These are phyloP conservation scores for Tardiomyces blankii DNA, from an alignment of 1,139 yeast species.

Conservation along the genomic window DNA sequence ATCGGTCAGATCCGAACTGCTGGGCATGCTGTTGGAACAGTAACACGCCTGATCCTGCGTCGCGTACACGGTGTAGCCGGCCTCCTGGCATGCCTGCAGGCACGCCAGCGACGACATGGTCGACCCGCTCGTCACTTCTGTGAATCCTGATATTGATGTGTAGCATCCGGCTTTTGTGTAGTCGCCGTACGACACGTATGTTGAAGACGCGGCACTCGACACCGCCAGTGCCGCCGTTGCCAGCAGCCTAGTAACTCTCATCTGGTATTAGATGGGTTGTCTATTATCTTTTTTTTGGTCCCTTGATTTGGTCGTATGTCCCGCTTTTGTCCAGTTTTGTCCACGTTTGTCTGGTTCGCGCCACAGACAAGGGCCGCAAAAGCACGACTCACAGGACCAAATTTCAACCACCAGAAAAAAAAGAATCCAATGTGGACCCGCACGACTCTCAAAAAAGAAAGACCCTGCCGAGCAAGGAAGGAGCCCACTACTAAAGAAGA, in stretches of 20 bases:
- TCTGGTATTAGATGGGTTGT: too few species aligned
- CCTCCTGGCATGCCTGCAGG: not conserved
- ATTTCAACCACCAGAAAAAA: too few species aligned
- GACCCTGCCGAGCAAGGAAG: too few species aligned
- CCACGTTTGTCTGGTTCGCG: too few species aligned
- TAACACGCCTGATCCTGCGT: conserved; percentile 49
- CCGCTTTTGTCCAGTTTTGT: too few species aligned
- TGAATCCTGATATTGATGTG: not conserved
- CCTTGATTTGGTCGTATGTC: too few species aligned
- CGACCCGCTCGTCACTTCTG: not conserved
- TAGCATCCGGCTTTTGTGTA: not conserved
- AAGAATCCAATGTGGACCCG: too few species aligned
- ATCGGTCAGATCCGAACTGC: conserved; percentile 18
- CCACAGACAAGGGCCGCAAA: too few species aligned
- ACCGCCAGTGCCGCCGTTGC: not conserved
- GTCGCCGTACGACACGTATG: not conserved
- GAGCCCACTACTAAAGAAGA: too few species aligned
- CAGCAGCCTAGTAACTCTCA: not conserved
- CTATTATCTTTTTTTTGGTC: too few species aligned
- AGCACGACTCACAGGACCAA: too few species aligned
- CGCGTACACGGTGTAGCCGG: conserved; percentile 44
- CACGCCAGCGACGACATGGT: not conserved
- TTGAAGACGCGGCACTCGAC: not conserved
- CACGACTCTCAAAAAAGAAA: too few species aligned
- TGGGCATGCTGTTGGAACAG: conserved; percentile 52